Base-by-base conservation (phyloP, 2,329 filamentous ascomycete species). In the Penicillium sp. region DNA sequence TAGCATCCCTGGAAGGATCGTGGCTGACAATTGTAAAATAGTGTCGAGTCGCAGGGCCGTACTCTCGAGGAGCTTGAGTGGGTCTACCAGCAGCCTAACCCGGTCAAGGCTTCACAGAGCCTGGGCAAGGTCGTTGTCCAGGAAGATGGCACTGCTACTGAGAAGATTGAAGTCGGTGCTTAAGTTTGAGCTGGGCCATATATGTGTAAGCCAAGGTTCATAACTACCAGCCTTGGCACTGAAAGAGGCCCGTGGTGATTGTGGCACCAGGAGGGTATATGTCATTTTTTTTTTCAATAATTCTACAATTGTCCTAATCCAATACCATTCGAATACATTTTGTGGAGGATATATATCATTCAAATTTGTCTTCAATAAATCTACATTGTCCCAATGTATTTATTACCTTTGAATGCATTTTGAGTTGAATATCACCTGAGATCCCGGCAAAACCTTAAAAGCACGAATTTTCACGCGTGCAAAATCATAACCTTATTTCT, bases 1-100 rank as follows among this genome's bases (percentile, higher is more conserved):
- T 40, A 12, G 18, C n/a, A n/a, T 8, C 1, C 4, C 11, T 1
- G n/a, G n/a, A n/a, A 37, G 2, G 11, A 4, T 40, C 6, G 9
- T 6, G 20, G 9, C 29, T 48, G 14, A 48, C 33, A 14, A 45
- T 12, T 41, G 7, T 29, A 4, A 14, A 20, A 26, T 48, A 79
- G 78, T 64, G 78, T 81, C 59, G 78, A 81, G 61, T 75, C 77
- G 4, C 78, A 81, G 57, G 79, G 79, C 46, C 77, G 78, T 37
- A 80, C 79, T 3, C 74, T 81, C 25, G 79, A 81, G 61, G 72
- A 81, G 63, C 72, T 81, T 33, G 77, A 79, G 59, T 79, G 77
- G 77, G 76, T 81, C 11, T 81, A 81, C 66, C 67, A 78, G 61
- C 78, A 81, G 63, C 74, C 76, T 23, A 77, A 78, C 58, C 78